Evolutionary conservation across 371 early-diverging fungal species (phyloP), one percentile per base, ranked within the genome.

Genomic region (Ordospora pajunii): DNA sequence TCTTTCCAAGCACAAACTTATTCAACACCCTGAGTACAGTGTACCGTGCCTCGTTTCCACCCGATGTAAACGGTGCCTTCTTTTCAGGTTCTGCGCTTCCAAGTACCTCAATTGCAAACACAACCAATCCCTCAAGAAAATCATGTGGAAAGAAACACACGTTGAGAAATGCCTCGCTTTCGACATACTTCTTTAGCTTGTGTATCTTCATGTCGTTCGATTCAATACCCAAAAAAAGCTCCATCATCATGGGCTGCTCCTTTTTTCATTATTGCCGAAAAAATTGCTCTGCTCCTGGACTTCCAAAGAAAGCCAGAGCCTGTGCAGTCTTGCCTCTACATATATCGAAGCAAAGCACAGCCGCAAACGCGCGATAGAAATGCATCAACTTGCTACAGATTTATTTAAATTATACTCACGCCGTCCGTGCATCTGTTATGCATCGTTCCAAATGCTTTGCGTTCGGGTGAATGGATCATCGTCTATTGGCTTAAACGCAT

Each of bases 241-340:
- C 73, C 40, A 64, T 69, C 42, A 69, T 52, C 70, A 69, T 69
- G 58, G 58, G 58, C 19, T 58, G 14, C n/a, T 58, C 58, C 58
- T 58, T 58, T 58, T 58, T 58, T 58, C 58, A 37, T 58, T 58
- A 27, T 58, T 58, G 37, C 32, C 58, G 6, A 17, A 58, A 58
- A 58, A 53, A 58, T 32, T 32, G 32, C 32, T 32, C 32, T 32
- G 2, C 32, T 32, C 32, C 5, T 32, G 32, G 32, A 5, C 32
- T 32, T 32, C 32, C 32, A 32, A 32, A 32, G 32, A 2, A 32
- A 32, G 1, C 5, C 32, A 5, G 32, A 32, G 32, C 5, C 32
- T 32, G 2, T 32, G 32, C 32, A 32, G 32, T 32, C 32, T 32
- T 32, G 5, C 32, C 32, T 32, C 32, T 32, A 5, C 32, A 32